Percentiles rank a stretch among this genome's conserved stretches.
These are phyloP conservation scores for Thelonectria olida DNA, from an alignment of 2,329 filamentous ascomycete genomes.

Conservation along the genomic window DNA sequence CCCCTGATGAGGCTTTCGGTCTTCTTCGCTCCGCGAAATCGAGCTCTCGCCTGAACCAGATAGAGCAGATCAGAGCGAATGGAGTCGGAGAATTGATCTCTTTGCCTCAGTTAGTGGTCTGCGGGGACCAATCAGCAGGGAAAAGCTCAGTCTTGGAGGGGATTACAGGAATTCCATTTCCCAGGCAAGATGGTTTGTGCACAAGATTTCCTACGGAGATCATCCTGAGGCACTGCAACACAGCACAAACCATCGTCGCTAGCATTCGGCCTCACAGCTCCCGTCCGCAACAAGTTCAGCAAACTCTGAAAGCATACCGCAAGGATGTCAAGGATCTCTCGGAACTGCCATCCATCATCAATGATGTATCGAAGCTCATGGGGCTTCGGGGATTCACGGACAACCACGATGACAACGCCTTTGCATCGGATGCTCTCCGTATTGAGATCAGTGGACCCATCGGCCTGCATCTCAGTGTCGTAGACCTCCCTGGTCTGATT, in stretches of 20 bases:
- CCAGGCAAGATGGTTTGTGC: background rate
- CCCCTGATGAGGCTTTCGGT: background rate
- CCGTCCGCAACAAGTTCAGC: background rate
- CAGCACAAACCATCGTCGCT: background rate
- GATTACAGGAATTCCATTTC: background rate
- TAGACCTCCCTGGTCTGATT: conserved; percentile 58
- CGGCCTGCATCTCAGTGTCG: conserved; percentile 52
- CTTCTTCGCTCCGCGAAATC: background rate
- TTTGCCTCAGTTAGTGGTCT: conserved; percentile 1
- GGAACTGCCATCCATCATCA: background rate
- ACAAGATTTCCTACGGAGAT: background rate
- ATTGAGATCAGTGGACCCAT: background rate
- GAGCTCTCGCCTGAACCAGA: background rate
- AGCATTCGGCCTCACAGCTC: conserved; percentile 1
- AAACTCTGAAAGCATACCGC: background rate
- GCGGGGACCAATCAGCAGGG: background rate
- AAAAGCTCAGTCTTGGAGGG: conserved; percentile 1
- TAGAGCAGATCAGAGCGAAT: background rate
- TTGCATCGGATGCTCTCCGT: background rate
- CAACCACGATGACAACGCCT: background rate
- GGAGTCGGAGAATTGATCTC: conserved; percentile 1
- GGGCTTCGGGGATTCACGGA: background rate
- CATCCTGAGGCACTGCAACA: background rate
- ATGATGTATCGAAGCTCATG: background rate
- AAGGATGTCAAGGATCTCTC: background rate